Evolutionary conservation across 2,329 filamentous ascomycete species (phyloP), one percentile per base, ranked within the genome.

Genomic region (Fonsecaea pedrosoi): DNA sequence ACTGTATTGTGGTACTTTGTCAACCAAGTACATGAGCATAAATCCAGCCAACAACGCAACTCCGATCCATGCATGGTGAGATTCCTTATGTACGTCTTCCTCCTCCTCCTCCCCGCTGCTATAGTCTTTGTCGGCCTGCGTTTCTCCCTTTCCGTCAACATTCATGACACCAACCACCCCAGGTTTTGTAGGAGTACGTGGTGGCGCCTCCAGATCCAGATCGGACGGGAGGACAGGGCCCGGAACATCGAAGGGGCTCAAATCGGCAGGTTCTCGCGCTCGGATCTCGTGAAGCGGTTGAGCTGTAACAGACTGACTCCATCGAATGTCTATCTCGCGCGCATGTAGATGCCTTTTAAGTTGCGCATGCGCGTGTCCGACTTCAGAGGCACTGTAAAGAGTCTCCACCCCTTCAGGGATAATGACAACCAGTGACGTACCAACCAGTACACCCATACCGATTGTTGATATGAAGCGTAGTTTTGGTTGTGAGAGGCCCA

Each of bases 331-430:
- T 54, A 72, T 60, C 5, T 74, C 71, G 42, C 53, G 63, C 75
- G 75, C 18, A 71, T 72, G 68, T 69, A 75, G 55, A 77, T 73
- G 66, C 72, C 75, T 79, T 65, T 67, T 75, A 66, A 62, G 58
- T 55, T 73, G 74, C 35, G 74, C 34, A 67, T 70, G 70, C 38
- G 61, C 66, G 21, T 68, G 65, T 18, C 75, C 69, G 50, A 69
- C 62, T 58, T 65, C 72, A 35, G 68, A 56, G 42, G 86, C 84
- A 72, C 81, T 88, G 73, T 95, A 92, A 65, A 97, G 85, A 2
- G 95, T 94, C 77, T 97, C 94, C 67, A 98, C 90, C 42, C 95
- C 95, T 79, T 99, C 95, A 0, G 95, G 95, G 74, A 99, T 97
- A 75, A 99, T 98, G 37, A 99, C 93, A 71, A 98, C 94, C 71